Conservation (phyloP, 1,284 basidiomycete species). For the Inonotus obliquus region DNA sequence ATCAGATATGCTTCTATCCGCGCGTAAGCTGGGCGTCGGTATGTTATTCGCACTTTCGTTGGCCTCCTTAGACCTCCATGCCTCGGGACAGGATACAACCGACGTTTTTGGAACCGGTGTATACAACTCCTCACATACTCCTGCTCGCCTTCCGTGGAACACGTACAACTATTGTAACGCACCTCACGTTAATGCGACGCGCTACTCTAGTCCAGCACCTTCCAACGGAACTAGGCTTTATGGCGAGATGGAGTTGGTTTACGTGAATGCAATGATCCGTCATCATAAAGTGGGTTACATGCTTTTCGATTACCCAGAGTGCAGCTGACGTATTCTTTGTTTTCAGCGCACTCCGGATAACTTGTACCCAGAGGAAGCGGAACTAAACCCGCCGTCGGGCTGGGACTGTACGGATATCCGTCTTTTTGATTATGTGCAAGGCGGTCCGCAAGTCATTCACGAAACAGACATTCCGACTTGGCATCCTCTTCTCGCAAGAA, state of each 20-base stretch:
- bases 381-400: constrained; percentile 36
- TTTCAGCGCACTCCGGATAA: constrained; percentile 40
- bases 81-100: not conserved
- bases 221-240: constrained; percentile 20
- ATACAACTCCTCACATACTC: constrained; percentile 40
- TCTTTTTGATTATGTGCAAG: constrained; percentile 34
- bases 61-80: not conserved
- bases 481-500: constrained; percentile 43
- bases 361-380: constrained; percentile 42
- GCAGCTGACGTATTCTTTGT: not conserved
- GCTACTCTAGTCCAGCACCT: constrained; percentile 30
- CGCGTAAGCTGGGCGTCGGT: not conserved
- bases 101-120: constrained; percentile 24
- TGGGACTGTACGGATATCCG: constrained; percentile 39
- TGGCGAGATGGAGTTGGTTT: constrained; percentile 32
- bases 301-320: not conserved
- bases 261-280: constrained; percentile 40
- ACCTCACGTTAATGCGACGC: constrained; percentile 40
- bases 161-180: constrained; percentile 55
- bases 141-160: constrained; percentile 39
- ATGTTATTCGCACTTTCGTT: not conserved
- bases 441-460: constrained; percentile 36
- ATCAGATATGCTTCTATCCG: not conserved
- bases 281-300: constrained; percentile 39
- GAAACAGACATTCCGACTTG: constrained; percentile 34